These are phyloP conservation scores for Alternaria sp. DNA, from an alignment of 2,329 filamentous ascomycete genomes.

Conservation along the genomic window DNA sequence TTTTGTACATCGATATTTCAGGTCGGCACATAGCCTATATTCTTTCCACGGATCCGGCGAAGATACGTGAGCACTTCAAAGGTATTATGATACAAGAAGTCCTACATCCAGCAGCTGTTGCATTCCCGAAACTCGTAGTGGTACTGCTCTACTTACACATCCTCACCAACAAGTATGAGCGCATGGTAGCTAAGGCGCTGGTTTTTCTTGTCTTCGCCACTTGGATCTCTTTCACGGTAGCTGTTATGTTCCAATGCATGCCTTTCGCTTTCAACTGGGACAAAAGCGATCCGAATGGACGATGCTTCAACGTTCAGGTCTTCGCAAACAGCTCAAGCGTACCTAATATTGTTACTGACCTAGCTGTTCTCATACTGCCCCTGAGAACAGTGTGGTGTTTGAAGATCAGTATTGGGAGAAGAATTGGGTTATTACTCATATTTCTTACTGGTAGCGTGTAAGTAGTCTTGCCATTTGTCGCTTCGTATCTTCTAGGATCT, in stretches of 20 bases:
- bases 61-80: slow-evolving; percentile 31
- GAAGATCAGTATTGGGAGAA: slow-evolving; percentile 30
- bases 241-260: slow-evolving; percentile 33
- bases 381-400: slow-evolving; percentile 32
- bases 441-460: slow-evolving; percentile 42
- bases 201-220: slow-evolving; percentile 29
- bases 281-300: slow-evolving; percentile 32
- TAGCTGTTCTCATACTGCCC: slow-evolving; percentile 33
- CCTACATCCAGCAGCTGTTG: slow-evolving; percentile 37
- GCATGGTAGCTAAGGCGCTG: slow-evolving; percentile 29
- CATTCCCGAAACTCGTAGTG: slow-evolving; percentile 39
- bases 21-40: slow-evolving; percentile 33
- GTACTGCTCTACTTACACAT: slow-evolving; percentile 36
- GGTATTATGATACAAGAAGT: slow-evolving; percentile 37
- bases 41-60: slow-evolving; percentile 22
- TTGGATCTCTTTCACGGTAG: slow-evolving; percentile 34
- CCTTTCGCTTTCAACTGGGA: slow-evolving; percentile 41
- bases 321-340: slow-evolving; percentile 37
- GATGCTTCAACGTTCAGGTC: slow-evolving; percentile 32
- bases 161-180: slow-evolving; percentile 37
- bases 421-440: slow-evolving; percentile 34
- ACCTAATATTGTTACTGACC: slow-evolving; percentile 39
- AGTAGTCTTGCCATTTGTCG: slow-evolving; percentile 8
- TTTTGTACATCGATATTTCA: not conserved
- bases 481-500: not conserved